Base-by-base conservation (phyloP, 805 yeast genomes). In the Candida awuae region DNA sequence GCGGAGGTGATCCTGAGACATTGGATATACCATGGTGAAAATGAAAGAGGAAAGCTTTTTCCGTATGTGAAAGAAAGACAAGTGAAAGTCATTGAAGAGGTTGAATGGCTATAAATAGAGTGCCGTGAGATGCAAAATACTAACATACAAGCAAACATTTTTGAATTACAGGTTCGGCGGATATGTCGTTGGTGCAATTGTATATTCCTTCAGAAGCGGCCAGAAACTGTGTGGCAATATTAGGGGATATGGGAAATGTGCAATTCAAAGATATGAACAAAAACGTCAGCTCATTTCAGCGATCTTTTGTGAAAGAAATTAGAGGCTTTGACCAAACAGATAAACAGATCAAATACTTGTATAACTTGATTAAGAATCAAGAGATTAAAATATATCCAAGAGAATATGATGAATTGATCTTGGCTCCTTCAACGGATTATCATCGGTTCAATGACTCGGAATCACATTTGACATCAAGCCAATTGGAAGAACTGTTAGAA, bases 131-230 rank as follows among this genome's bases (percentile, higher is more conserved):
- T n/a, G n/a, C n/a, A n/a, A 3, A 27, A 25, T 37, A 38, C 42
- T 38, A 22, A 32, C 29, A 29, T 15, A 26, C 29, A 35, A 35
- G 26, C 25, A 9, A 30, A n/a, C 27, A 17, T 29, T 22, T 27
- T 15, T 12, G 25, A 10, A 9, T 35, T 41, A 27, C 26, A 65
- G 70, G 95, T 70, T 88, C 97, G 42, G 97, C 97, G 80, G 94
- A 84, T 55, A 94, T 92, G 97, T 77, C 94, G 35, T 73, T 88
- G 52, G 83, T 90, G 38, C 96, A 92, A 66, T 69, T 92, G 50
- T 90, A 85, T 60, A 77, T 92, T 43, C 90, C 97, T 8, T 78
- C 84, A 20, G 99, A 92, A 62, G 80, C 84, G 32, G 76, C 95
- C 7, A 70, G 97, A 46, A 94, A 87, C 43, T 76, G 86, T 28